Evolutionary conservation across 2,329 filamentous ascomycete genomes (phyloP), one percentile per base, ranked within the genome.

Genomic region (Venturia carpophila): DNA sequence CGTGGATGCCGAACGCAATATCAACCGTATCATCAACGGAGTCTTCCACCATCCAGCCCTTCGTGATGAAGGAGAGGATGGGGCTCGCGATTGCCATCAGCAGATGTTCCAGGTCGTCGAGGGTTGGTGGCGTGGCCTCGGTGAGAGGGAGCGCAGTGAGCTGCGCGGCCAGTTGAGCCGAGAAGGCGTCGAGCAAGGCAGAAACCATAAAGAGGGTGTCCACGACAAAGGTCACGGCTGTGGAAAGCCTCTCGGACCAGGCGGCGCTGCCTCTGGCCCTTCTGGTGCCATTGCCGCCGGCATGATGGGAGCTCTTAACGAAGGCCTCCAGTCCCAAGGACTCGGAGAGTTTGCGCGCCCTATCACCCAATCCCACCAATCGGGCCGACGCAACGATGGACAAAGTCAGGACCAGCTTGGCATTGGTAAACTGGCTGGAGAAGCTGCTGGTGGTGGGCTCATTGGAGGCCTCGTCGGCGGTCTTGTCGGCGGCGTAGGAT

Each of bases 41-140:
- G 87, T 96, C 43, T 85, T 97, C 75, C 91, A 96, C 72, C 92
- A 97, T 75, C 93, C 92, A 1, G 91, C 91, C 60, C 87, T 91
- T 69, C 87, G 89, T 65, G 78, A 86, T 11, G 78, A 83, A 73
- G 90, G 88, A 60, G 80, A 86, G 24, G 88, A 92, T 71, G 89
- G 88, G 13, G 86, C 86, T 15, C 72, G 77, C 9, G 89, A 95
- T 70, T 89, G 91, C 64, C 89, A 91, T 65, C 75, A 80, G 37
- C 79, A 86, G 69, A 93, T 96, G 86, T 96, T 92, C 77, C 75
- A 80, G n/a, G 86, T 87, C 21, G 87, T 97, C 5, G 80, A 90
- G 75, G 79, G 89, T 69, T 97, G 92, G 92, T 97, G 92, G 92
- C 74, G 79, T 49, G 79, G 83, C 64, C 85, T 91, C 77, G 79